Evolutionary conservation across 257 asterid genomes (phyloP), one percentile per base, ranked within the genome.

Genomic region (Thymus quinquecostatus): DNA sequence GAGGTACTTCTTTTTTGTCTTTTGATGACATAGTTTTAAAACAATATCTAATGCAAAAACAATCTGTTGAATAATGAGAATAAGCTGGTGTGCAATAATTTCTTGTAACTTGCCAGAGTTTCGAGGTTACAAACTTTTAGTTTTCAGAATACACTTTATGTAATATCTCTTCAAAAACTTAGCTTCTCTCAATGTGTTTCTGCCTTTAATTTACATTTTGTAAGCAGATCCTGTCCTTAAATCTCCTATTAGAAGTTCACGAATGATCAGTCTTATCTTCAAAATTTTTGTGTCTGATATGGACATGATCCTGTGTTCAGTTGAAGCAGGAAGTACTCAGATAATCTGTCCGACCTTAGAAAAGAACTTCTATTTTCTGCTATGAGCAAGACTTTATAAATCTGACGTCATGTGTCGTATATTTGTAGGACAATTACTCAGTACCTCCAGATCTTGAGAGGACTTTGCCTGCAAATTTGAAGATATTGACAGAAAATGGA

Each of bases 401-500:
- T 50, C 50, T 41, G 56, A 55, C 55, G 38, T 61, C 47, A 56
- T 29, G 49, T 62, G 36, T 79, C 73, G 63, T 38, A 51, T 41
- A 53, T 77, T 54, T 73, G 75, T 71, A 95, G 99, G 97, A 88
- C 66, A 87, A 75, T 54, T 86, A 82, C 79, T 70, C 68, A 28
- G 80, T 81, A 56, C 85, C 91, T 75, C 82, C 86, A 36, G 89
- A 87, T 73, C 74, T 90, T 66, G 96, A 88, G 69, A 86, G 77
- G 83, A 68, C 60, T 34, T 80, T 94, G 78, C 84, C 84, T 43
- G 71, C 89, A 80, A 87, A 75, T 73, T 76, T 95, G 90, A 92
- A 95, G 85, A 75, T 44, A 61, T 74, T 95, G 81, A 87, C 97
- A 0, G 97, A 90, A 41, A 82, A 78, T 58, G 85, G 96, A 77